Base-by-base conservation (phyloP, 768 basidiomycete species). In the Ramaria rubella region DNA sequence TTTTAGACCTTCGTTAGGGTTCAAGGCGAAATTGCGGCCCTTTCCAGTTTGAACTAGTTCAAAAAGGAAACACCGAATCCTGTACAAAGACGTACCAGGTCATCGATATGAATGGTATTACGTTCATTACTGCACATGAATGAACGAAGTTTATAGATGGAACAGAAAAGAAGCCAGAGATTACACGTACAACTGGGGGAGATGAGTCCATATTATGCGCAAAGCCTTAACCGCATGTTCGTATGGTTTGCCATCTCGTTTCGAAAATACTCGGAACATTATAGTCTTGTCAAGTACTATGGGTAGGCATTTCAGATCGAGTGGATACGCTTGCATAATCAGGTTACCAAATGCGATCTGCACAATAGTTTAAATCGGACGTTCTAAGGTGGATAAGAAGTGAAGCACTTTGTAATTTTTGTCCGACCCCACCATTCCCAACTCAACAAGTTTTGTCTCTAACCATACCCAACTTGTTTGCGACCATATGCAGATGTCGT, bases 381-480 rank as follows among this genome's bases (percentile, higher is more conserved):
- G 12, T 30, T 30, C 43, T 23, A 12, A 27, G 24, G 8, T 17
- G 31, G 19, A 43, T 21, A 36, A 60, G 42, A 34, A 44, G 23
- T 4, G 56, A 21, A 43, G 11, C 36, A 86, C 89, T 73, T 88
- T 81, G 65, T 93, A 93, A 62, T 77, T 81, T 61, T 76, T 74
- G 50, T 77, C 72, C 0, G 81, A 79, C 14, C 90, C 91, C 17
- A 93, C 70, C 83, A 94, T 90, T 17, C 82, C 89, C 8, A 94
- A 76, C 68, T 94, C 92, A 12, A 89, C 83, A 7, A 95, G 75
- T 68, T 93, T 94, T 15, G 83, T 81, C 72, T 93, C 90, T 17
- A 93, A 74, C 90, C 90, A 93, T 49, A 89, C 76, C 91, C 91
- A 93, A 60, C 82, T 85, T 3, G 91, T 93, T 66, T 90, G 87